These are phyloP conservation scores for Phaffia tasmanica DNA, from an alignment of 768 basidiomycete genomes.

Conservation along the genomic window DNA sequence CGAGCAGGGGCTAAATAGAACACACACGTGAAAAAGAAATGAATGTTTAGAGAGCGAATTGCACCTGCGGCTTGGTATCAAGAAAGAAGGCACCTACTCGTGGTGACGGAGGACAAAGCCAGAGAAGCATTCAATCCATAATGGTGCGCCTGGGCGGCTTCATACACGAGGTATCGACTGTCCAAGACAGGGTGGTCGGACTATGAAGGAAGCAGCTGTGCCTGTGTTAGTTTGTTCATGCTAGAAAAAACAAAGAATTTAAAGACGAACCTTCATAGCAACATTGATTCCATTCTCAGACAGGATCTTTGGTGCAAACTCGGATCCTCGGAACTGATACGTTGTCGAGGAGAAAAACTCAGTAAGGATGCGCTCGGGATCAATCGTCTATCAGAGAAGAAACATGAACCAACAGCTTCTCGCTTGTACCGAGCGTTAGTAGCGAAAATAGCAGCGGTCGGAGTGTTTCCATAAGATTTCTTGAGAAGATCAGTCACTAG, in stretches of 20 bases:
- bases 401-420: slow-evolving; percentile 44
- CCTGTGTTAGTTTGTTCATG: neutral
- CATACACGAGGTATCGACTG: slow-evolving; percentile 64
- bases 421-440: slow-evolving; percentile 49
- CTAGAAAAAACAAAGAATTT: neutral
- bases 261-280: slow-evolving; percentile 49
- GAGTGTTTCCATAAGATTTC: slow-evolving; percentile 58
- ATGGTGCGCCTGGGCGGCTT: slow-evolving; percentile 65
- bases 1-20: slow-evolving; percentile 65
- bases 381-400: too few species aligned
- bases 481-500: slow-evolving; percentile 69
- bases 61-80: too few species aligned
- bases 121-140: slow-evolving; percentile 57
- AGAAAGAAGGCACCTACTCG: slow-evolving; percentile 1
- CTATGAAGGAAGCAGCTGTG: slow-evolving; percentile 43
- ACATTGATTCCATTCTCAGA: slow-evolving; percentile 57
- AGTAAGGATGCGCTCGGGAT: too few species aligned
- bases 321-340: slow-evolving; percentile 46
- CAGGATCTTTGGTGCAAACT: slow-evolving; percentile 67
- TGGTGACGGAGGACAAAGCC: slow-evolving; percentile 44
- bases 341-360: too few species aligned
- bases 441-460: slow-evolving; percentile 51
- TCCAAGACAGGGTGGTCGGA: slow-evolving; percentile 43
- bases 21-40: too few species aligned
- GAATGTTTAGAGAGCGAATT: too few species aligned